Evolutionary conservation across 2,329 filamentous ascomycete genomes (phyloP), one percentile per base, ranked within the genome.

Genomic region (Dactylonectria macrodidyma): DNA sequence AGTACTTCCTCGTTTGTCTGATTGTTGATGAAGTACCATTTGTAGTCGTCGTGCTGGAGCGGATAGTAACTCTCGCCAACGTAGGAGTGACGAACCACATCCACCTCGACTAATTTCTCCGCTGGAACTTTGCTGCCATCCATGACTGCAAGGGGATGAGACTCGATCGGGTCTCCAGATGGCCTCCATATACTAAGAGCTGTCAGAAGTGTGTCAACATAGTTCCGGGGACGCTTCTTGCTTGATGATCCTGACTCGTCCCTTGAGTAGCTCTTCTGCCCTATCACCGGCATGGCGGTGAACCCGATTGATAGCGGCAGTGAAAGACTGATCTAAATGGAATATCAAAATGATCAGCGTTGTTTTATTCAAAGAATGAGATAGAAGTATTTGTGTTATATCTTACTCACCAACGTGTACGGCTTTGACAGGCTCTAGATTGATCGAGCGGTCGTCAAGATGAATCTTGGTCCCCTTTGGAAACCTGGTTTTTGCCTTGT

Each of bases 211-310:
- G 12, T 12, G 10, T 22, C 46, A 48, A 26, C 5, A 9, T 9
- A 38, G 22, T 11, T 14, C 6, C 11, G 8, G 8, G 5, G 9
- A 41, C 2, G 19, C 52, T 34, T 24, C 34, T 36, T 44, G 11
- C 54, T 57, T 57, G 54, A 57, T 57, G n/a, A 57, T 57, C 34
- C 54, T 57, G 14, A 57, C 54, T 5, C 54, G 34, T 16, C 54
- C 54, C 11, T 57, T 38, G 34, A 57, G 54, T 26, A 57, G 33
- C 8, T 57, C 54, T 16, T 57, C 33, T 8, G 54, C 54, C 9
- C 54, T 24, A 12, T 38, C n/a, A 10, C 54, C 54, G 12, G 54
- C 34, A 22, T 57, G 54, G 34, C 34, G 54, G 34, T 14, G 34
- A 24, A 57, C 54, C 14, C 54, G 54, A 16, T 57, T 57, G n/a